phyloP scores from a whole-genome alignment of 345 rosid species.

The Syzygium oleosum region DNA sequence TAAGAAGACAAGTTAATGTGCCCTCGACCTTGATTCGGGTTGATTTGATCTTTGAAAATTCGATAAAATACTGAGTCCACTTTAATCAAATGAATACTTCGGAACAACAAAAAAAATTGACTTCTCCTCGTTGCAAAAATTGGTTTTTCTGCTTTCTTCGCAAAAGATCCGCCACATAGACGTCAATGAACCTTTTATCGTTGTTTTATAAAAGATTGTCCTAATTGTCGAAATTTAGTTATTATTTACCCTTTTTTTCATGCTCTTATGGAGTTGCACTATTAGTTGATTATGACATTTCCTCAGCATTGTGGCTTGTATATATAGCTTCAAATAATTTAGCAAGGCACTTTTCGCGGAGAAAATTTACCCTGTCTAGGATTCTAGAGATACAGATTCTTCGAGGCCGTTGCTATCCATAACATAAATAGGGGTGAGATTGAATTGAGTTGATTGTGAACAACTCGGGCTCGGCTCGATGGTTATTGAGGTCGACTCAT shows the following conservation, averaged over 20 bases:
- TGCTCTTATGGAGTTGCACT: neutral
- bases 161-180: neutral
- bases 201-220: neutral
- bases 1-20: too few relatives aligned
- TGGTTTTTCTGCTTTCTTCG: neutral
- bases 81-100: neutral
- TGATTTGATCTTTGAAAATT: neutral
- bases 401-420: neutral
- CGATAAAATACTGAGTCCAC: neutral
- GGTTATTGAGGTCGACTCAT: neutral
- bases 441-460: neutral
- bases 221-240: neutral
- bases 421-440: neutral
- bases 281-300: neutral
- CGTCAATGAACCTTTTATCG: neutral
- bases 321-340: neutral
- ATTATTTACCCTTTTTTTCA: accelerated
- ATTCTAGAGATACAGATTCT: neutral
- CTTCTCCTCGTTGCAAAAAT: neutral
- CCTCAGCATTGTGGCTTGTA: neutral
- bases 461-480: neutral
- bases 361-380: neutral
- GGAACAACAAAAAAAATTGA: too few relatives aligned
- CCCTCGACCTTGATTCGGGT: too few relatives aligned
- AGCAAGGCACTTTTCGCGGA: neutral